Evolutionary conservation across 1,139 yeast genomes (phyloP).

Genomic region (Taiozyma sp.): DNA sequence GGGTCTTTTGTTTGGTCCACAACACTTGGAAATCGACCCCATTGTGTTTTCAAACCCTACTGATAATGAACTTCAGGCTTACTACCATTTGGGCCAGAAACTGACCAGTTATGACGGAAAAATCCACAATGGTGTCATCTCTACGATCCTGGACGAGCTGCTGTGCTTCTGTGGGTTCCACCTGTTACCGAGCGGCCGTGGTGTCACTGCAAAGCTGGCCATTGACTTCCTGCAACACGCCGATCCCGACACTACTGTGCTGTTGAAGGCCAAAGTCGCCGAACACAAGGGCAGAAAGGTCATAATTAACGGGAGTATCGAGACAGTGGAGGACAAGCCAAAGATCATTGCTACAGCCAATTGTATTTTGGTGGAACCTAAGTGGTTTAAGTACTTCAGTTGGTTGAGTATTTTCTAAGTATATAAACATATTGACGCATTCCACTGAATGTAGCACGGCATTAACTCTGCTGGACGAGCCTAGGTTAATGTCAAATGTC

Average conservation of each 20-base stretch:
- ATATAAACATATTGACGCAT: not conserved
- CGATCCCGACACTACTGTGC: constrained; percentile 59
- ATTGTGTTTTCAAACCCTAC: constrained; percentile 43
- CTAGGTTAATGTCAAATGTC: no score
- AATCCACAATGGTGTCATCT: constrained; percentile 81
- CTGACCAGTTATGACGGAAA: constrained; percentile 59
- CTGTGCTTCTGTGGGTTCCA: constrained; percentile 86
- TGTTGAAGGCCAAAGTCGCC: constrained; percentile 61
- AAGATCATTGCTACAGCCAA: constrained; percentile 46
- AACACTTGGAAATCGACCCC: constrained; percentile 63
- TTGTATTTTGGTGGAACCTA: constrained; percentile 71
- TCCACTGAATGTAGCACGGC: not conserved
- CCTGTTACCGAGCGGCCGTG: constrained; percentile 71
- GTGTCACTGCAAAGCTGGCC: constrained; percentile 82
- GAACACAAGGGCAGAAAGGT: constrained; percentile 70
- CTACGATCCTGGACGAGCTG: constrained; percentile 83
- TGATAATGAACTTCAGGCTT: constrained; percentile 46
- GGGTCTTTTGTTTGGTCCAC: constrained; percentile 59
- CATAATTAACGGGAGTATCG: constrained; percentile 20
- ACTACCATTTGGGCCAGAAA: constrained; percentile 65
- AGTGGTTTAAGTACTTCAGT: constrained; percentile 67
- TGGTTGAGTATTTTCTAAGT: constrained; percentile 41
- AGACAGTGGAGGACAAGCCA: constrained; percentile 23
- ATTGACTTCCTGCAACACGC: constrained; percentile 63
- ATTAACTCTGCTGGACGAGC: no score